Evolutionary conservation across 1,284 basidiomycete genomes (phyloP).

Genomic region (Stygiomarasmius scandens): DNA sequence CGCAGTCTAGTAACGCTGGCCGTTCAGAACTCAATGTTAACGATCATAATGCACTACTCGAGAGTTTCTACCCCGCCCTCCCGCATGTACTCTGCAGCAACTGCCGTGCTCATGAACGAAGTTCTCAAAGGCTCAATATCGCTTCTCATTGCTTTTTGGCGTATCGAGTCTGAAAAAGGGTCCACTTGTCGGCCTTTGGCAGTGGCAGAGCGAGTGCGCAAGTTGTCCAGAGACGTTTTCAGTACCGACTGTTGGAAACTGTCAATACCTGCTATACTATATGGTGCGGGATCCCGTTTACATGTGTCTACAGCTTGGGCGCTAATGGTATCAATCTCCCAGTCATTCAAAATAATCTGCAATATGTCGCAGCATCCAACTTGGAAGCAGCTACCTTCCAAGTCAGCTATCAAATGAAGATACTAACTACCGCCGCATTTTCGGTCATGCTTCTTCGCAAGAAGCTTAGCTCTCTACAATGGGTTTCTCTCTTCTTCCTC

Average conservation of each 20-base stretch:
- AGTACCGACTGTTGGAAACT: slow-evolving; percentile 95
- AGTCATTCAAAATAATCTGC: slow-evolving; percentile 95
- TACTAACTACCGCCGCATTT: slow-evolving; percentile 94
- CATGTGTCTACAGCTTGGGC: slow-evolving; percentile 8
- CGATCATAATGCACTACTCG: slow-evolving; percentile 95
- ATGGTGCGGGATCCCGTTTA: slow-evolving; percentile 43
- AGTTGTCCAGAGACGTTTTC: slow-evolving; percentile 50
- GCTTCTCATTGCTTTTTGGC: slow-evolving; percentile 57
- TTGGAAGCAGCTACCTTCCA: slow-evolving; percentile 95
- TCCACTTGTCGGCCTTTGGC: slow-evolving; percentile 25
- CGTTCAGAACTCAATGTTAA: slow-evolving; percentile 88
- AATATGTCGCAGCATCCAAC: slow-evolving; percentile 93
- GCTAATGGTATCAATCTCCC: slow-evolving; percentile 7
- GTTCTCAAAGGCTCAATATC: slow-evolving; percentile 91
- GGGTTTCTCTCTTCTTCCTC: slow-evolving; percentile 83
- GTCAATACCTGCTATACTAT: slow-evolving; percentile 94
- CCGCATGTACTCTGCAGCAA: slow-evolving; percentile 84
- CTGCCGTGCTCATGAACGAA: slow-evolving; percentile 92
- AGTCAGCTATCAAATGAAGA: slow-evolving; percentile 97
- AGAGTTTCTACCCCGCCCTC: slow-evolving; percentile 81
- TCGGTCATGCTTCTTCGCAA: slow-evolving; percentile 89
- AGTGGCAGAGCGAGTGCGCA: slow-evolving; percentile 45
- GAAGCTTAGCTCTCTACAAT: slow-evolving; percentile 75
- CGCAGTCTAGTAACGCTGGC: slow-evolving; percentile 86
- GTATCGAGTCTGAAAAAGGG: slow-evolving; percentile 36